Base-by-base conservation (phyloP, 139 green algal genomes). In the Volvox africanus region DNA sequence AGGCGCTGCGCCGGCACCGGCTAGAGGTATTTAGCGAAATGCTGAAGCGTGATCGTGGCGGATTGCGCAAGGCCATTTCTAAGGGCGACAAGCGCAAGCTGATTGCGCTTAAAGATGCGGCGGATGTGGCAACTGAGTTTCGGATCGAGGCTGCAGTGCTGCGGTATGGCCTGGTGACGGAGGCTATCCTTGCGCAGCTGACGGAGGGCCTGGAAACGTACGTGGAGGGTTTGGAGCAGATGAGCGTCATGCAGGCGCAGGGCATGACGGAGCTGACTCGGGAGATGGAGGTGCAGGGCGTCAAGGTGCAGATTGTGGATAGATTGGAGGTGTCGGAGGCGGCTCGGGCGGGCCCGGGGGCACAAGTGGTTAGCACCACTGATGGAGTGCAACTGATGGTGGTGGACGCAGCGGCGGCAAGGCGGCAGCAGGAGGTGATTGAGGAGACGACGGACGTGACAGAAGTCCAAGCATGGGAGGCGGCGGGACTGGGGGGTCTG, bases 171-270 rank as follows among this genome's bases (percentile, higher is more conserved):
- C 78, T 33, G 21, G 33, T 86, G 24, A 81, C 62, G 13, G 44
- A 82, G 88, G 44, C 0, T 5, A 77, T 73, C 17, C 18, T 94
- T 68, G 78, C 61, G 2, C 6, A 69, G 65, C 78, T 94, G 77
- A 83, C 82, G 18, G 88, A 94, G 69, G 92, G 92, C 18, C 33
- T 91, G 77, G 83, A 91, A 78, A 89, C 91, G 83, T 92, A 89
- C 77, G 68, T 89, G 28, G 92, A 94, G 76, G 88, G 82, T 11
- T 28, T 94, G 44, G 77, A 94, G 92, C 92, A 93, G 89, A 84
- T 93, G 80, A 91, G 86, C 61, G 62, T 89, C 18, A 93, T 94
- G 92, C 18, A 83, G 68, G 89, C 92, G 61, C 76, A 86, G 87
- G 87, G 87, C 20, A n/a, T 85, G 61, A 61, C 61, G 33, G 87